Evolutionary conservation across 192 early-diverging fungal species (phyloP).

Genomic region (Phlyctochytrium planicorne): DNA sequence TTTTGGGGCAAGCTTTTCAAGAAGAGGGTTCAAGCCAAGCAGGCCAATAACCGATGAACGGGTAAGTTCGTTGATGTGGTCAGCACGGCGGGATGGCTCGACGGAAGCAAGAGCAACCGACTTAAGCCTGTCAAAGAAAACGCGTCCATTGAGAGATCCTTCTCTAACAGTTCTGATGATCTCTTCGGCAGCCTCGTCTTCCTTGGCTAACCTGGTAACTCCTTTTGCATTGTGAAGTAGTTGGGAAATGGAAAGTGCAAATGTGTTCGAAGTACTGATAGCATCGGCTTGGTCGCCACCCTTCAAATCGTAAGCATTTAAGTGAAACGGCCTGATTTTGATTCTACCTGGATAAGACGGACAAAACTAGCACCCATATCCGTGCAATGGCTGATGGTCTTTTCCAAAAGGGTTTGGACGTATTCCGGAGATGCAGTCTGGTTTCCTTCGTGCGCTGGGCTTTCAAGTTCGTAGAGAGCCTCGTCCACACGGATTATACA

Average conservation of each 20-base stretch:
- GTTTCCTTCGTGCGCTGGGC: slow-evolving; percentile 79
- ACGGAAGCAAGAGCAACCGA: slow-evolving; percentile 41
- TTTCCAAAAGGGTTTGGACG: slow-evolving; percentile 88
- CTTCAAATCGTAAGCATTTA: slow-evolving; percentile 20
- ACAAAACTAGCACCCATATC: slow-evolving; percentile 51
- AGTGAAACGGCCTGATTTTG: background rate
- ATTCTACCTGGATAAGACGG: slow-evolving; percentile 48
- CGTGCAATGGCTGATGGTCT: slow-evolving; percentile 49
- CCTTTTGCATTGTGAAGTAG: slow-evolving; percentile 89
- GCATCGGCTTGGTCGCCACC: slow-evolving; percentile 84
- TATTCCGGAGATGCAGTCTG: slow-evolving; percentile 88
- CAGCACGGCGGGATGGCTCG: slow-evolving; percentile 60
- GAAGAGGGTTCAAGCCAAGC: slow-evolving; percentile 66
- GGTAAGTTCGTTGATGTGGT: slow-evolving; percentile 73
- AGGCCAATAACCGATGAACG: slow-evolving; percentile 75
- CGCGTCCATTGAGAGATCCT: slow-evolving; percentile 65
- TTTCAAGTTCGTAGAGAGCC: slow-evolving; percentile 81
- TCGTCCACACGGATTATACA: slow-evolving; percentile 89
- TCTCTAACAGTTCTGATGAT: slow-evolving; percentile 66
- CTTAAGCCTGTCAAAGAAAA: slow-evolving; percentile 88
- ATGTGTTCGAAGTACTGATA: slow-evolving; percentile 74
- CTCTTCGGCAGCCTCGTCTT: slow-evolving; percentile 78
- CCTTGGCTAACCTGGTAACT: slow-evolving; percentile 74
- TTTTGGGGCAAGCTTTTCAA: slow-evolving; percentile 74
- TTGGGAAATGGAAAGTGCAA: slow-evolving; percentile 80